phyloP scores from a whole-genome alignment of 148 eudicot species.

The Arctostaphylos glauca region DNA sequence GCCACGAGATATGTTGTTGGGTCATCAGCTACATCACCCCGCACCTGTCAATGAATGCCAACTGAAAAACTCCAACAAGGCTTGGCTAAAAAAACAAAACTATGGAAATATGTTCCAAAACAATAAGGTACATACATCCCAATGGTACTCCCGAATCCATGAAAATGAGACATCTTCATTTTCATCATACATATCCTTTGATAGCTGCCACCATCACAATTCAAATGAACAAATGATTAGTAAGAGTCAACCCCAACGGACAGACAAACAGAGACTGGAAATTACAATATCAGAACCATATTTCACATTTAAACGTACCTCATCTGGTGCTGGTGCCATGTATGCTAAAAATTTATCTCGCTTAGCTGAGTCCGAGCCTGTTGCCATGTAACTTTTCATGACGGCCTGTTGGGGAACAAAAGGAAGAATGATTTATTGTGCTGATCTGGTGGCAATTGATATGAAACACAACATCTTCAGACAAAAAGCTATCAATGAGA shows the following conservation, averaged over 20 bases:
- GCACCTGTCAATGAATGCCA: slow-evolving; percentile 51
- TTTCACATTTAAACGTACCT: slow-evolving; percentile 42
- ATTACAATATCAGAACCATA: neutral
- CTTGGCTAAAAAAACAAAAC: neutral
- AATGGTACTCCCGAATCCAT: slow-evolving; percentile 96
- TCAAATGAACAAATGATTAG: neutral
- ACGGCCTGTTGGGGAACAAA: slow-evolving; percentile 56
- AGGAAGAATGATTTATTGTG: neutral
- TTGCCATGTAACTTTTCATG: slow-evolving; percentile 77
- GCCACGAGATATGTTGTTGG: slow-evolving; percentile 80
- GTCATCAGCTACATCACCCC: slow-evolving; percentile 85
- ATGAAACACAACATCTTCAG: neutral
- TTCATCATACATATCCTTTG: slow-evolving; percentile 82
- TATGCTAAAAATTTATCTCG: slow-evolving; percentile 83
- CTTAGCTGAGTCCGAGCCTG: slow-evolving; percentile 57
- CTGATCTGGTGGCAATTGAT: neutral
- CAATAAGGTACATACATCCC: slow-evolving; percentile 68
- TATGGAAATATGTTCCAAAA: neutral
- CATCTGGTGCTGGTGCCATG: slow-evolving; percentile 80
- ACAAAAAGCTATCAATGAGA: neutral
- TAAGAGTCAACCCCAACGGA: neutral
- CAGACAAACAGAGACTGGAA: neutral
- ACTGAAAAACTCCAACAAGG: slow-evolving; percentile 1
- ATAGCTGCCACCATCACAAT: slow-evolving; percentile 54
- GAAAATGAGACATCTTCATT: slow-evolving; percentile 79